Base-by-base conservation (phyloP, 2,329 filamentous ascomycete species). In the Penicillium corylophilum region DNA sequence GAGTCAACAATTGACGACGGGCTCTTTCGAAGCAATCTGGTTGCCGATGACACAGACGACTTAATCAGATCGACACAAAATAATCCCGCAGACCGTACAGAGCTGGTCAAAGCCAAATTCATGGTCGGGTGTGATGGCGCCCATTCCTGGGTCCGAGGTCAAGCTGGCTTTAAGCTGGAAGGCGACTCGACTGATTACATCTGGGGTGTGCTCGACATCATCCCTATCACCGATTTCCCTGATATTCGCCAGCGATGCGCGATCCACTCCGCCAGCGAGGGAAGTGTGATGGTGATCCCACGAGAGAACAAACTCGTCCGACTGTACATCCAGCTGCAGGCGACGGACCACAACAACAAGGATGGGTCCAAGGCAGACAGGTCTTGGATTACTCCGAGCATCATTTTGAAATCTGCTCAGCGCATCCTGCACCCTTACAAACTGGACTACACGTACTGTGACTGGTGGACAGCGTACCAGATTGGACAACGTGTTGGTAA, bases 391-490 rank as follows among this genome's bases (percentile, higher is more conserved):
- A 88, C 78, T 0, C 82, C 84, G 0, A 79, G 86, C 1, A 69
- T 79, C 1, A 85, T 91, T 49, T 76, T 89, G 42, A 72, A 78
- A 41, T 77, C 81, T 0, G 87, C 86, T 0, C 81, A 84, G 63
- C 79, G 75, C 50, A 90, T 87, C 44, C 73, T 91, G 22, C 71
- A 74, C 0, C 88, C 88, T 0, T 91, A 89, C 65, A 85, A 77
- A 28, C 70, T 91, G 2, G 77, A 79, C 0, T 88, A 87, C 58
- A 71, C 80, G 31, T 80, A 87, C 53, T 83, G 83, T 50, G 81
- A 86, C 59, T 88, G 84, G 83, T 87, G 83, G 81, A 84, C 81
- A 0, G 83, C 82, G 0, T 88, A 87, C 59, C 80, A 87, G 54
- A 86, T 89, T 41, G 85, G 85, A 0, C 85, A 88, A 63, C 76